Evolutionary conservation across 305 asterid genomes (phyloP).

Genomic region (Fraxinus baroniana): DNA sequence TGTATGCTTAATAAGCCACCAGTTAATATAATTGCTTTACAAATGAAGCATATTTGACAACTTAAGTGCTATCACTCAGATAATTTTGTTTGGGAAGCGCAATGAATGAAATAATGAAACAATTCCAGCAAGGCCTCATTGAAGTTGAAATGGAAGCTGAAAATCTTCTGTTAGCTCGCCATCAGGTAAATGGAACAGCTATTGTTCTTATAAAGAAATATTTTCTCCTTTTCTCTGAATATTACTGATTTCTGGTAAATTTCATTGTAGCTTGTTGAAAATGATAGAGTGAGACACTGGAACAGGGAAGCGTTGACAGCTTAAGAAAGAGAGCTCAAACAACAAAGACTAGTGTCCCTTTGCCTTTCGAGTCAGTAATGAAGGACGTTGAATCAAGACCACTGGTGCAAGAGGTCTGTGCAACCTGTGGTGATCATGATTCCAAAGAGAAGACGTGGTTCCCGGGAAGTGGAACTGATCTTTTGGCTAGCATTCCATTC

Average conservation of each 20-base stretch:
- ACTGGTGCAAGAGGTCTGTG: conserved; percentile 74
- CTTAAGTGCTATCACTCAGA: background rate
- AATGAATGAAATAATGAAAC: conserved; percentile 58
- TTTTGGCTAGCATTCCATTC: conserved; percentile 66
- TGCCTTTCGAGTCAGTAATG: conserved; percentile 82
- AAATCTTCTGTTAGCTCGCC: conserved; percentile 66
- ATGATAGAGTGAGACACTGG: conserved; percentile 72
- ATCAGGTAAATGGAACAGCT: conserved; percentile 47
- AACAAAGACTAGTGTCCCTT: conserved; percentile 58
- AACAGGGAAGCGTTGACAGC: conserved; percentile 89
- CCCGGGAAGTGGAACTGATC: conserved; percentile 56
- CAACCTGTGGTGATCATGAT: conserved; percentile 81
- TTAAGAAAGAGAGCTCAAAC: conserved; percentile 76
- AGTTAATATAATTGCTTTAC: background rate
- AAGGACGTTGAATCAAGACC: conserved; percentile 66
- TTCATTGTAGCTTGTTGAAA: conserved; percentile 68
- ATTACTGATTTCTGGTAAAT: conserved; percentile 9
- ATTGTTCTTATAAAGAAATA: conserved; percentile 9
- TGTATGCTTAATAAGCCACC: background rate
- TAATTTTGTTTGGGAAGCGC: conserved; percentile 1
- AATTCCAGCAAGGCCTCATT: conserved; percentile 47
- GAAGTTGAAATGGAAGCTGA: conserved; percentile 83
- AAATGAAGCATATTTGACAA: background rate
- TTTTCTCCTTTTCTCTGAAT: background rate
- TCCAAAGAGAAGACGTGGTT: conserved; percentile 68